Evolutionary conservation across 2,329 filamentous ascomycete species (phyloP).

Genomic region (Annulohypoxylon truncatum): DNA sequence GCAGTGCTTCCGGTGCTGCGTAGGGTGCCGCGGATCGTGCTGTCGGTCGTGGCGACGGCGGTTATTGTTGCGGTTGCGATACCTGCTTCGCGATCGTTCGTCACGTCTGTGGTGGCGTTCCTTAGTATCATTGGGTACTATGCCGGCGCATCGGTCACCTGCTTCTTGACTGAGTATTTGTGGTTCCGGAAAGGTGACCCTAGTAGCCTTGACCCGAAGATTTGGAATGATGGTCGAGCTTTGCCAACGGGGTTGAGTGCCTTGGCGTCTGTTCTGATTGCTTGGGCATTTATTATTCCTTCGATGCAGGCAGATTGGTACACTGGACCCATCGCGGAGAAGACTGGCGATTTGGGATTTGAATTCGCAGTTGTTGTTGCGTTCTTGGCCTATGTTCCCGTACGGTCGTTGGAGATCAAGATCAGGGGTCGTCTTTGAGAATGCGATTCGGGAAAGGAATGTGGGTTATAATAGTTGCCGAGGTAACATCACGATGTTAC

Average conservation of each 20-base stretch:
- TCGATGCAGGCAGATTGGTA: slow-evolving; percentile 43
- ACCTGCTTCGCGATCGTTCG: slow-evolving; percentile 38
- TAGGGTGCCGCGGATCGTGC: slow-evolving; percentile 35
- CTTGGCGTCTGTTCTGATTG: slow-evolving; percentile 31
- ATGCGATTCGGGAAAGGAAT: not conserved
- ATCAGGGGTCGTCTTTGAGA: slow-evolving; percentile 31
- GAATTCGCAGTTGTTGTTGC: slow-evolving; percentile 41
- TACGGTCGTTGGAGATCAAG: slow-evolving; percentile 36
- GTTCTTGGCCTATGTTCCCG: slow-evolving; percentile 35
- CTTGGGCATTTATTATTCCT: slow-evolving; percentile 41
- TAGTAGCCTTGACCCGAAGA: slow-evolving; percentile 36
- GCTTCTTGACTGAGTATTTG: slow-evolving; percentile 41
- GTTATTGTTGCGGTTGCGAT: slow-evolving; percentile 39
- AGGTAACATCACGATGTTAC: not conserved
- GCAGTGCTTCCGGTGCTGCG: slow-evolving; percentile 30
- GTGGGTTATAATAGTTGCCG: not conserved
- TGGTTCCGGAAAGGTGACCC: slow-evolving; percentile 42
- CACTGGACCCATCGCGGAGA: slow-evolving; percentile 41
- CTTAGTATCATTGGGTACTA: slow-evolving; percentile 40
- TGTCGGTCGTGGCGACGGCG: slow-evolving; percentile 31
- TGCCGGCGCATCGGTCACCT: slow-evolving; percentile 39
- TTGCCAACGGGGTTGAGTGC: slow-evolving; percentile 40
- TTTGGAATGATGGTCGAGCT: slow-evolving; percentile 41
- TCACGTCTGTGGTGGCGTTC: slow-evolving; percentile 33
- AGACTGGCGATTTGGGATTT: slow-evolving; percentile 42